phyloP scores from a whole-genome alignment of 2,329 filamentous ascomycete species.

The Escovopsis sp. region DNA sequence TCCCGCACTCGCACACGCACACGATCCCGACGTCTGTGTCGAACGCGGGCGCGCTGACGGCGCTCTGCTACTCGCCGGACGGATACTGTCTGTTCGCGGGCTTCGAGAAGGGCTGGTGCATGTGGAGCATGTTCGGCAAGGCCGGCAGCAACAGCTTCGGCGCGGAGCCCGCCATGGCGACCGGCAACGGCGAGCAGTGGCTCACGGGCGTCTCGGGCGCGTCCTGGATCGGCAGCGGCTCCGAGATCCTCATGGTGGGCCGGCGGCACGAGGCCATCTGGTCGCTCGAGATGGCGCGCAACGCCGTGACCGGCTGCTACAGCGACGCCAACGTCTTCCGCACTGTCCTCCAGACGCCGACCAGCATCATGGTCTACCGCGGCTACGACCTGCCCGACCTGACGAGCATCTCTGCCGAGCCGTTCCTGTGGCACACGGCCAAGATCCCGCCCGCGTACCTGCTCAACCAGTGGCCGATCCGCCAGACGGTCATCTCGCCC shows the following conservation, averaged over 20 bases:
- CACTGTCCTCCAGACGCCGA: constrained; percentile 76
- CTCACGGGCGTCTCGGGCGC: constrained; percentile 64
- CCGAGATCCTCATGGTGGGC: constrained; percentile 65
- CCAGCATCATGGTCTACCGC: constrained; percentile 80
- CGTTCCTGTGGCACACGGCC: constrained; percentile 87
- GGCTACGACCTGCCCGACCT: constrained; percentile 86
- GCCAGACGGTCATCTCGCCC: constrained; percentile 70
- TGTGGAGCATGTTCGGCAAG: constrained; percentile 96
- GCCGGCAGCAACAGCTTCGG: constrained; percentile 72
- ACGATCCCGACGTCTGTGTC: constrained; percentile 50
- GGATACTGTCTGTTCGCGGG: constrained; percentile 93
- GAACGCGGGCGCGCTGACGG: constrained; percentile 57
- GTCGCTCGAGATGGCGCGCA: constrained; percentile 83
- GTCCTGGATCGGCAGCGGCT: constrained; percentile 77
- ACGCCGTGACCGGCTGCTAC: constrained; percentile 84
- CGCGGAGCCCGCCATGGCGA: constrained; percentile 47
- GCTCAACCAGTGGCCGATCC: constrained; percentile 85
- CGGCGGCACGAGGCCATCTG: constrained; percentile 65
- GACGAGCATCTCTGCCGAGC: constrained; percentile 81
- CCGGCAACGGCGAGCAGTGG: constrained; percentile 66
- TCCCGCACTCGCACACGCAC: constrained; percentile 72
- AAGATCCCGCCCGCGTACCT: constrained; percentile 77
- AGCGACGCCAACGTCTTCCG: constrained; percentile 81
- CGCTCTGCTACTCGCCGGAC: constrained; percentile 78
- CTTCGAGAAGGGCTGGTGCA: constrained; percentile 85